Evolutionary conservation across 768 basidiomycete species (phyloP).

Genomic region (Agaricus sinodeliciosus): DNA sequence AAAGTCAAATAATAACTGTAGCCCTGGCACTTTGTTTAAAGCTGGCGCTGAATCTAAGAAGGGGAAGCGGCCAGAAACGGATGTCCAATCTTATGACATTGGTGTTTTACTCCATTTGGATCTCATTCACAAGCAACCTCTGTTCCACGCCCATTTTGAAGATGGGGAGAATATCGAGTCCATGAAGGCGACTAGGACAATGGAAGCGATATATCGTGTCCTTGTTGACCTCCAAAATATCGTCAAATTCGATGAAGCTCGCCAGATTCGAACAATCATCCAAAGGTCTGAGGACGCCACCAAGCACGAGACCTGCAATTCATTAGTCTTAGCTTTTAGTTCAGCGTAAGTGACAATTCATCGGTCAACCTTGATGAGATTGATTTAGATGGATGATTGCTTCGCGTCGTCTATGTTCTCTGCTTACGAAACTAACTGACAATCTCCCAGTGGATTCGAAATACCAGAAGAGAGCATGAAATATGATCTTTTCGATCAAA

Average conservation of each 20-base stretch:
- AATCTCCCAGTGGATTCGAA: background rate
- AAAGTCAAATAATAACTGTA: background rate
- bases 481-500: no score
- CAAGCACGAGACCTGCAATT: background rate
- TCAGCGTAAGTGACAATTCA: no score
- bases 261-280: background rate
- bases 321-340: background rate
- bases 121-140: background rate
- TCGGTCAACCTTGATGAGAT: background rate
- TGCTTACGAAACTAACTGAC: no score
- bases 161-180: background rate
- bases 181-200: background rate
- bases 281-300: no score
- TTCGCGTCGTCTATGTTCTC: no score
- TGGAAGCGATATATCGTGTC: constrained; percentile 1
- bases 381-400: no score
- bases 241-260: background rate
- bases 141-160: background rate
- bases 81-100: constrained; percentile 1
- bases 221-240: constrained; percentile 1
- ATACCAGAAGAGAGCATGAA: background rate
- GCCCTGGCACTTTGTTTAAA: no score
- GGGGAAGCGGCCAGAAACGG: background rate
- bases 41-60: background rate
- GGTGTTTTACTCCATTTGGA: background rate